Conservation (phyloP, 768 basidiomycete species). For the Tulasnella sp. region DNA sequence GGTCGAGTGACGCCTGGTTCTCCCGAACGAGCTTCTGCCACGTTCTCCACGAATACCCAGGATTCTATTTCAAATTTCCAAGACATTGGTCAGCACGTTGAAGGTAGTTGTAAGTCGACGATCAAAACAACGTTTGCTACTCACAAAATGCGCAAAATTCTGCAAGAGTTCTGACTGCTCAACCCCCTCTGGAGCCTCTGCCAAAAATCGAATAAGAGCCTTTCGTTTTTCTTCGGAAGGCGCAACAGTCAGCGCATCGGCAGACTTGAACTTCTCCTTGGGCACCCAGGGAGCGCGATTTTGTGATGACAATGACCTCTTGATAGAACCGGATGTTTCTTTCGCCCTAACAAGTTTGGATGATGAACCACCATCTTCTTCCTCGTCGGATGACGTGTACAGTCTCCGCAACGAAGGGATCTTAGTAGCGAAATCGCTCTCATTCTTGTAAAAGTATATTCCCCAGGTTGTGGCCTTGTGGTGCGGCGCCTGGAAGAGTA, state of each 20-base stretch:
- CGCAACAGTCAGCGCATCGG: neutral
- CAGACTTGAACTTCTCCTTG: neutral
- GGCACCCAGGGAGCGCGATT: neutral
- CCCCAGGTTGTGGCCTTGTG: constrained; percentile 5
- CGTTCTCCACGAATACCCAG: constrained; percentile 3
- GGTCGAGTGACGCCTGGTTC: constrained; percentile 5
- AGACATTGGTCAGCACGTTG: too few relatives aligned
- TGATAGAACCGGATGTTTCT: neutral
- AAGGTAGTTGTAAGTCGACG: too few relatives aligned
- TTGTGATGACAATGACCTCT: neutral
- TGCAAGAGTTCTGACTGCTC: constrained; percentile 4
- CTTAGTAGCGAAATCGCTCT: neutral
- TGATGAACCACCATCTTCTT: too few relatives aligned
- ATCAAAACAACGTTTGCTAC: too few relatives aligned
- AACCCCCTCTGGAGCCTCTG: constrained; percentile 12
- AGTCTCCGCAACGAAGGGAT: neutral
- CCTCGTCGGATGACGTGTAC: constrained; percentile 5
- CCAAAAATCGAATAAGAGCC: constrained; percentile 10
- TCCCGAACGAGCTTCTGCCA: constrained; percentile 10
- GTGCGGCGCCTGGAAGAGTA: constrained; percentile 1
- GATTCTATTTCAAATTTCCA: neutral
- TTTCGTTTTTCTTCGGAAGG: constrained; percentile 2
- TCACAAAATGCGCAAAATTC: constrained; percentile 7
- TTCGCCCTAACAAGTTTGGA: too few relatives aligned
- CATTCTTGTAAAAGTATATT: constrained; percentile 10